phyloP scores from a whole-genome alignment of 352 stramenopile genomes.

The Pelagophyceae sp. region DNA sequence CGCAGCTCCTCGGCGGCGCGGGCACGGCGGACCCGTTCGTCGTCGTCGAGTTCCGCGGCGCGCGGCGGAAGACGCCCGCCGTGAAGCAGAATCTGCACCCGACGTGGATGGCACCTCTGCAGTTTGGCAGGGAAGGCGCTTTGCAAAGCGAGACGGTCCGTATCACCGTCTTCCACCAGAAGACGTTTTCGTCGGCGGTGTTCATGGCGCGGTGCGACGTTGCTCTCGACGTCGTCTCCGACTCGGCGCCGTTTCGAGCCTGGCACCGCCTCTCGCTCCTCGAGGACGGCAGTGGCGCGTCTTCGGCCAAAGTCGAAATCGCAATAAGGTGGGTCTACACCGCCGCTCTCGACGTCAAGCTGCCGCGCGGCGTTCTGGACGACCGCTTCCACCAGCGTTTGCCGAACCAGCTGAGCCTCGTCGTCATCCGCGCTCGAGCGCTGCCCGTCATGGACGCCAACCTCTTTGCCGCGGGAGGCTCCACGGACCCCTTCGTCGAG shows the following conservation, averaged over 20 bases:
- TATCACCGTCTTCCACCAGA: background rate
- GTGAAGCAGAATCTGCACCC: background rate
- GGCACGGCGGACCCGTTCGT: slow-evolving; percentile 4
- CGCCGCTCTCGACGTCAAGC: background rate
- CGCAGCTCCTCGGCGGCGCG: background rate
- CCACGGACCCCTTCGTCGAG: background rate
- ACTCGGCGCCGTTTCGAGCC: background rate
- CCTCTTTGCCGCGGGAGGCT: background rate
- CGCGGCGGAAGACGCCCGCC: background rate
- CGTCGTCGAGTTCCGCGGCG: background rate
- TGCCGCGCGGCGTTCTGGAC: background rate
- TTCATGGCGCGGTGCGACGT: background rate
- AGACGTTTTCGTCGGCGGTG: background rate
- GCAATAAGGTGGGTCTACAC: slow-evolving; percentile 8
- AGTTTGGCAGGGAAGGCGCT: background rate
- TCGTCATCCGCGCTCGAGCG: background rate
- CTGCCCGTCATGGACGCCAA: background rate
- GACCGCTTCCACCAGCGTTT: background rate
- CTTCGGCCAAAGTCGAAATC: background rate
- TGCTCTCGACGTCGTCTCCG: background rate
- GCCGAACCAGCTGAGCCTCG: background rate
- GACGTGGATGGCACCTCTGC: background rate
- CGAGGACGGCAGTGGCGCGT: background rate
- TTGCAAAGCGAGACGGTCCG: background rate
- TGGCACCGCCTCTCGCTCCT: background rate